phyloP scores from a whole-genome alignment of 73 alveolate genomes.

The Stentor roeselii region DNA sequence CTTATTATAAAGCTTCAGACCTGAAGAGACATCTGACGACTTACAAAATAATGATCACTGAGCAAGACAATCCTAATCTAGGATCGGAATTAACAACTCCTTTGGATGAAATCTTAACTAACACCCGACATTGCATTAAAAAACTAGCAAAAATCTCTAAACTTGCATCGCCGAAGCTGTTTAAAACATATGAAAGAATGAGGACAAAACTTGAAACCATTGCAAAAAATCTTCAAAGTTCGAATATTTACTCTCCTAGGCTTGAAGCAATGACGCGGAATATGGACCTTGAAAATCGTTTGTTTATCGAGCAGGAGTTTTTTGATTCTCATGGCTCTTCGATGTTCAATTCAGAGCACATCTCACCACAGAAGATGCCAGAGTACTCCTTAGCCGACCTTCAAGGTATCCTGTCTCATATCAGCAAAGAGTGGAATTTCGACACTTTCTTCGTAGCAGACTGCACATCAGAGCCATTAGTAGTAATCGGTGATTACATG shows the following conservation, averaged over 20 bases:
- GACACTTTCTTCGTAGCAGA: conserved; percentile 17
- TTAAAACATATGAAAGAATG: neutral
- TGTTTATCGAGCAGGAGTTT: neutral
- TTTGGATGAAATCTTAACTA: neutral
- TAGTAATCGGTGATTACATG: neutral
- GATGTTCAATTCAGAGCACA: neutral
- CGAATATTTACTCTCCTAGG: neutral
- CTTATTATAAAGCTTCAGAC: neutral
- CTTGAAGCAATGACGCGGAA: neutral
- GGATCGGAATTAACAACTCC: neutral
- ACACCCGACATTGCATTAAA: neutral
- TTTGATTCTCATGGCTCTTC: neutral
- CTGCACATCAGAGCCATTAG: neutral
- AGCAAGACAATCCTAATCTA: neutral
- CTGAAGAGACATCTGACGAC: neutral
- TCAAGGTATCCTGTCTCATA: neutral
- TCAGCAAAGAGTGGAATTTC: conserved; percentile 22
- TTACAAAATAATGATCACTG: neutral
- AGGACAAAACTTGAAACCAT: neutral
- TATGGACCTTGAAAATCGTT: neutral
- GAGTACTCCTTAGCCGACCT: conserved; percentile 2
- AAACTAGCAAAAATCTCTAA: neutral
- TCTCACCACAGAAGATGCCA: neutral
- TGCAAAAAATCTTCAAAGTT: neutral
- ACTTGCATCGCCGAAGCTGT: neutral